Conservation (phyloP, 2,329 filamentous ascomycete species). For the Pseudogymnoascus sp. region DNA sequence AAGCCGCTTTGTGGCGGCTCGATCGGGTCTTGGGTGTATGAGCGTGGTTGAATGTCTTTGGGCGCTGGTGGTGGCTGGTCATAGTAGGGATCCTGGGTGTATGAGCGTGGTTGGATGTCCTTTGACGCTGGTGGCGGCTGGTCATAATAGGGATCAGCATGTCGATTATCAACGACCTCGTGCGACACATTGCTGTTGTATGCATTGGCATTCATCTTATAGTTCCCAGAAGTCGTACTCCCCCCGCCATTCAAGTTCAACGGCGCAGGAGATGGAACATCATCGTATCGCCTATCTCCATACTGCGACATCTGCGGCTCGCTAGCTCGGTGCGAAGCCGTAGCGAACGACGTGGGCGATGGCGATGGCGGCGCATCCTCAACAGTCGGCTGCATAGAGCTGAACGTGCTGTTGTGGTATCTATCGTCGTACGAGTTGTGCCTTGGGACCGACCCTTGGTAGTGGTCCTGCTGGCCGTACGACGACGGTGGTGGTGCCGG, state of each 20-base stretch:
- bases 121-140: not conserved
- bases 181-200: not conserved
- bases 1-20: constrained; percentile 25
- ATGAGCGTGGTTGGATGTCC: not conserved
- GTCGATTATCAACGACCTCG: not conserved
- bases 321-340: constrained; percentile 16
- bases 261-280: constrained; percentile 25
- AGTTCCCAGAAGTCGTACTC: not conserved
- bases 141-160: not conserved
- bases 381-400: constrained; percentile 38
- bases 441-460: constrained; percentile 20
- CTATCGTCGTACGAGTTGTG: constrained; percentile 28
- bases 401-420: constrained; percentile 30
- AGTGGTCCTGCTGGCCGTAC: constrained; percentile 18
- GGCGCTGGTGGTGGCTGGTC: not conserved
- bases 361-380: constrained; percentile 33
- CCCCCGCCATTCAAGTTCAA: constrained; percentile 18
- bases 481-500: not conserved
- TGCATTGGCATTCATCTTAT: not conserved
- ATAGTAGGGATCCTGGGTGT: constrained; percentile 8
- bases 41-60: not conserved
- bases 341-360: constrained; percentile 19
- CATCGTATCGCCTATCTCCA: constrained; percentile 21
- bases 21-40: constrained; percentile 14
- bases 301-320: constrained; percentile 17